Base-by-base conservation (phyloP, 441 rosid genomes). In the California macrophylla region DNA sequence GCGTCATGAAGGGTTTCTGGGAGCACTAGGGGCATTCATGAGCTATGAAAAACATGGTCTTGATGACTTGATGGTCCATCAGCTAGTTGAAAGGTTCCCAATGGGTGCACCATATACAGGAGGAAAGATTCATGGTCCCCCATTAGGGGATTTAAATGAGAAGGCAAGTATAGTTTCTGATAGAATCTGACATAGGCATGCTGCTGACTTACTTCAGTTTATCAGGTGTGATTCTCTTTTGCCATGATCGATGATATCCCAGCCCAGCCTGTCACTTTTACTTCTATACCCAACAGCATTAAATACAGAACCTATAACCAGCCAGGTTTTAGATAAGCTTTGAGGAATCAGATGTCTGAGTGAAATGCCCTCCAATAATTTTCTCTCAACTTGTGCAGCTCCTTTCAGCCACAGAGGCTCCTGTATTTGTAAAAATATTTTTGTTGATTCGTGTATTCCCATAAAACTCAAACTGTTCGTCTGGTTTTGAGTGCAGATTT, bases 11-110 rank as follows among this genome's bases (percentile, higher is more conserved):
- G 99, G 98, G 12, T 95, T 95, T 81, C 77, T 92, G 67, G 99
- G 99, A 70, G 99, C 98, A 70, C 69, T 95, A 72, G 99, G 99
- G 74, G 98, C 99, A 63, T 95, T 95, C 81, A 95, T 91, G 99
- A 92, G 99, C 86, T 88, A 95, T 65, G 98, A 95, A 77, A 92
- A 86, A 82, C 99, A 91, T 24, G 92, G 99, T 45, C 88, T 95
- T 64, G 98, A 91, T 84, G 95, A 87, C 83, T 82, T 92, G 81
- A 87, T 84, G 97, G 95, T 87, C 56, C 98, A 95, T 87, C 99
- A 92, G 60, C 82, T 92, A 75, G 96, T 92, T 76, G 98, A 92
- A 85, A 88, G 98, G 85, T 91, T 95, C 77, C 99, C 98, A 32
- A 91, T 95, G 98, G 96, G 97, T 78, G 99, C 99, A 70, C 96